Evolutionary conservation across 2,329 filamentous ascomycete species (phyloP), one percentile per base, ranked within the genome.

Genomic region (Alternaria brassicicola): DNA sequence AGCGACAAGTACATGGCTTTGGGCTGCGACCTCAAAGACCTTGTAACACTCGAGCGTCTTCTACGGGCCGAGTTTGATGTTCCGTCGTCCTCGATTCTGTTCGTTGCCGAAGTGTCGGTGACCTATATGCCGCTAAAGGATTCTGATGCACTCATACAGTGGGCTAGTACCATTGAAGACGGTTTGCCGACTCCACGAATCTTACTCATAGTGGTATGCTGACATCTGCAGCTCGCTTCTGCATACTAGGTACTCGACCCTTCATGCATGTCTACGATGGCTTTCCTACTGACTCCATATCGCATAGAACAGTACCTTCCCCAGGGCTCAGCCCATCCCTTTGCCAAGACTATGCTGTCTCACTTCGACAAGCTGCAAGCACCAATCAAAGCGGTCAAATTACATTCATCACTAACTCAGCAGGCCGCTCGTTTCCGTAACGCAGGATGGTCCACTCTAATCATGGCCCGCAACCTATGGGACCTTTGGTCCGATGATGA

Each of bases 81-180:
- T 15, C 73, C 83, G 1, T 79, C 85, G 7, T 87, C 85, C 57
- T 82, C 84, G 3, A 84, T 97, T 2, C 80, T 97, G 23, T 96
- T 95, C 68, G 85, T 93, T 25, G 93, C 93, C 1, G 94, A 98
- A 77, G 93, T 97, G 13, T 96, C 93, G 3, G 86, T 96, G 38
- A 95, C 92, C 1, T 96, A 96, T 69, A 96, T 97, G 91, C 87
- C 92, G 55, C 86, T 87, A 2, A 76, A 84, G 21, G 87, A 87
- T 38, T 88, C 92, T 6, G 89, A 97, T 79, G 82, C 84, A 15
- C 81, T 97, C 8, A 88, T 97, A 28, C 74, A 82, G 49, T 97
- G 92, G 92, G 89, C 90, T n/a, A 86, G 87, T 53, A 85, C 80
- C 10, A 81, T 96, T 48, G 84, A 86, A 12, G 81, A 89, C 76